Base-by-base conservation (phyloP, 2,329 filamentous ascomycete species). In the Pleurostoma richardsiae region DNA sequence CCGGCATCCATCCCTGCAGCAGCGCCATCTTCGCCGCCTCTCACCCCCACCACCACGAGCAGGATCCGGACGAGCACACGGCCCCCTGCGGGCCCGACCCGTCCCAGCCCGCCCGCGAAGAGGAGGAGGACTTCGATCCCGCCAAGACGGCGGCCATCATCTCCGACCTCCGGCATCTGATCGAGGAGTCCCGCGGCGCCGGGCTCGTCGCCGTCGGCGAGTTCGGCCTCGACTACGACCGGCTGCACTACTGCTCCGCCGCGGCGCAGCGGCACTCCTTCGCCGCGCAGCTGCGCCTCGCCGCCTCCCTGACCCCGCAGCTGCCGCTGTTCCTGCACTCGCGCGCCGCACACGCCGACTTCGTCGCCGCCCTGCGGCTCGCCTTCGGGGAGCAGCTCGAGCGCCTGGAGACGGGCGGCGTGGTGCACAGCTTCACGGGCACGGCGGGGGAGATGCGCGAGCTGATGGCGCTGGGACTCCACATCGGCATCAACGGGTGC, bases 401-500 rank as follows among this genome's bases (percentile, higher is more conserved):
- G 52, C 72, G 74, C 47, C 71, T 96, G 10, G 83, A 86, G 27
- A 86, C 79, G 57, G 80, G 85, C 19, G 94, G 88, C 10, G 82
- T 97, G 11, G 94, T 99, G 45, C 94, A 99, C 69, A 92, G 86
- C 61, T 99, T 99, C 59, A 99, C 94, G 0, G 94, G 94, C 3
- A 90, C 89, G 0, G 67, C 82, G 10, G 88, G 86, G 46, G 94
- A 96, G 68, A 92, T 96, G 86, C 71, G 77, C 47, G 81, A 88
- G 54, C 71, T 97, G 46, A 83, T 95, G 56, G 82, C 82, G 2
- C 65, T 95, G 41, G 92, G 91, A 0, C 79, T 96, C 45, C 86
- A 96, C 66, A 84, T 99, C 50, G 92, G 94, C n/a, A 82, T 96
- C 50, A 99, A 99, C 61, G 94, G 94, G 4, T 99, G 94, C 67